These are phyloP conservation scores for Syncephalastrum sp. DNA, from an alignment of 371 early-diverging fungal species.

Conservation along the genomic window DNA sequence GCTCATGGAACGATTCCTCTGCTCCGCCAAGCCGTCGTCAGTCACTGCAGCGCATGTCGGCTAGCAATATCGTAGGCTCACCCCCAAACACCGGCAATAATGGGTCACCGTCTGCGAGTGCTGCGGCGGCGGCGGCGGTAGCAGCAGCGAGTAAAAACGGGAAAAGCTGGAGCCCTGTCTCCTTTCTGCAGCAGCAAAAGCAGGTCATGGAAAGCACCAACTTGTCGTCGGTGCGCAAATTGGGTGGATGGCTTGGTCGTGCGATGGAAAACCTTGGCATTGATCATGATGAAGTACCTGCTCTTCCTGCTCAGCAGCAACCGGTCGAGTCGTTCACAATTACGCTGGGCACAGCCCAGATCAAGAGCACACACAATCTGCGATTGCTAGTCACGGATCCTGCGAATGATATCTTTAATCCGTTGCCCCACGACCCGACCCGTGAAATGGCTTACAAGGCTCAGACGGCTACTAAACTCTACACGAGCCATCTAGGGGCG, in stretches of 20 bases:
- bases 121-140: not conserved
- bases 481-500: slow-evolving; percentile 66
- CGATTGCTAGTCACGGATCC: slow-evolving; percentile 57
- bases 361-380: slow-evolving; percentile 70
- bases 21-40: slow-evolving; percentile 17
- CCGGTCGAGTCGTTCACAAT: slow-evolving; percentile 77
- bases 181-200: slow-evolving; percentile 67
- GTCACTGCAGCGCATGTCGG: slow-evolving; percentile 20
- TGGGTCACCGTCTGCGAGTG: not conserved
- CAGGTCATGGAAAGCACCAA: slow-evolving; percentile 59
- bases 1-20: slow-evolving; percentile 15
- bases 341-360: slow-evolving; percentile 69
- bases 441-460: slow-evolving; percentile 67
- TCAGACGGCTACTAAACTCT: slow-evolving; percentile 69
- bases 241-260: slow-evolving; percentile 69
- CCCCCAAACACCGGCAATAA: slow-evolving; percentile 1
- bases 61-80: slow-evolving; percentile 14
- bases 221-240: slow-evolving; percentile 57
- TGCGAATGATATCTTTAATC: slow-evolving; percentile 51
- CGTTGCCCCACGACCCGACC: slow-evolving; percentile 43
- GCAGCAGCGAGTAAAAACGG: slow-evolving; percentile 12
- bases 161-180: slow-evolving; percentile 64
- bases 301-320: slow-evolving; percentile 23
- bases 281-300: slow-evolving; percentile 49
- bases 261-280: slow-evolving; percentile 73